phyloP scores from a whole-genome alignment of 148 eudicot genomes.

The Amaranthus hypochondriacus region DNA sequence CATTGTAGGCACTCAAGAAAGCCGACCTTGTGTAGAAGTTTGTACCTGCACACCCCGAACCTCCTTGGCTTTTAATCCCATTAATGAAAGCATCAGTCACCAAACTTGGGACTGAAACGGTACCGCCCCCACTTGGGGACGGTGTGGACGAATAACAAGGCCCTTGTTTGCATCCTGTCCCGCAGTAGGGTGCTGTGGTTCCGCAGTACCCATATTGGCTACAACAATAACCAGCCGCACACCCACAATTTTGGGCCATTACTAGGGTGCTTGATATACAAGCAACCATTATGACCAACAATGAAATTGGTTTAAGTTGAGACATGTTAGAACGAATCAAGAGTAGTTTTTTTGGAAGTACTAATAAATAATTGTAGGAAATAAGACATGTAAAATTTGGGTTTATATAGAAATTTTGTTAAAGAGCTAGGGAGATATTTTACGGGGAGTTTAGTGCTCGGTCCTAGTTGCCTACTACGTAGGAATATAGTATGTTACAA shows the following conservation, averaged over 20 bases:
- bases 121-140: not conserved
- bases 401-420: not conserved
- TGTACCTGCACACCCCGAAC: slow-evolving; percentile 40
- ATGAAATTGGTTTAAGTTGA: not conserved
- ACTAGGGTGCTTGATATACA: not conserved
- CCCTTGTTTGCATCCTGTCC: not conserved
- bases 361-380: not conserved
- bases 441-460: no score
- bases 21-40: slow-evolving; percentile 34
- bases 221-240: not conserved
- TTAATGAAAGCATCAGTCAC: slow-evolving; percentile 43
- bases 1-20: slow-evolving; percentile 34
- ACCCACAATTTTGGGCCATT: not conserved
- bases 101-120: slow-evolving; percentile 28
- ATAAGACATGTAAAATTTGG: not conserved
- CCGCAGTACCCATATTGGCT: not conserved
- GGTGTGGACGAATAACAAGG: not conserved
- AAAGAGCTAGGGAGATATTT: no score
- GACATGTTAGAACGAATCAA: not conserved
- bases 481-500: no score
- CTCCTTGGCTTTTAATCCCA: slow-evolving; percentile 33
- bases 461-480: no score
- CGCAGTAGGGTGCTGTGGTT: not conserved
- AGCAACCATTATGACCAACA: not conserved
- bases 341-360: not conserved